Evolutionary conservation across 139 green algal genomes (phyloP), one percentile per base, ranked within the genome.

Genomic region (Asterochloris sp.): DNA sequence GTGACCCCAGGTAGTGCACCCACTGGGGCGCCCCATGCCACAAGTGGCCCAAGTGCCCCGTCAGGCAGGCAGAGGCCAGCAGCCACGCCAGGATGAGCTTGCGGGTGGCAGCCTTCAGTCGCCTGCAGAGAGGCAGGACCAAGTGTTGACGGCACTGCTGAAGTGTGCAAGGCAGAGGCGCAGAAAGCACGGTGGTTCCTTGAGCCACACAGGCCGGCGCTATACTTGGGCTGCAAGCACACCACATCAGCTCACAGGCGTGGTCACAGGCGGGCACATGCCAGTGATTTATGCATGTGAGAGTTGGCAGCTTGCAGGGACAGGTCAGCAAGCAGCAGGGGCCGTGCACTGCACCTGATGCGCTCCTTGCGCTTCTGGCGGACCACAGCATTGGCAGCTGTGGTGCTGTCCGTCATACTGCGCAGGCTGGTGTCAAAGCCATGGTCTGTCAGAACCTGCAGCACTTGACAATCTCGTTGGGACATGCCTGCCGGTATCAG

Each of bases 41-140:
- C 26, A 88, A 68, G 81, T 97, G 93, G 0, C 83, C 86, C 24
- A 93, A 61, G 86, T 98, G 95, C 73, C 92, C 91, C 15, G 93
- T 81, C 29, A 94, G 82, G 87, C 92, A 97, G 13, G 93, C 88
- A 16, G 89, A 89, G 6, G 92, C 94, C 62, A 98, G 89, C 62
- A 87, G 78, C 91, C 92, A 95, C 0, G 95, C 94, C 0, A 96
- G 62, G 0, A 87, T 86, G 15, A 98, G 90, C 29, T 91, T 83
- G 60, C 84, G 19, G 0, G 89, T 94, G n/a, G 89, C 86, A n/a
- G 85, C 83, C 24, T 68, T 79, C 74, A 98, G 89, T 27, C 86
- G 83, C 68, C 83, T 83, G 83, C 69, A 24, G 19, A 80, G 13
- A 79, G 1, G 11, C 29, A 64, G 74, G 28, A 66, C 17, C 38